Conservation (phyloP, 306 rosid species). For the Begonia peltatifolia region DNA sequence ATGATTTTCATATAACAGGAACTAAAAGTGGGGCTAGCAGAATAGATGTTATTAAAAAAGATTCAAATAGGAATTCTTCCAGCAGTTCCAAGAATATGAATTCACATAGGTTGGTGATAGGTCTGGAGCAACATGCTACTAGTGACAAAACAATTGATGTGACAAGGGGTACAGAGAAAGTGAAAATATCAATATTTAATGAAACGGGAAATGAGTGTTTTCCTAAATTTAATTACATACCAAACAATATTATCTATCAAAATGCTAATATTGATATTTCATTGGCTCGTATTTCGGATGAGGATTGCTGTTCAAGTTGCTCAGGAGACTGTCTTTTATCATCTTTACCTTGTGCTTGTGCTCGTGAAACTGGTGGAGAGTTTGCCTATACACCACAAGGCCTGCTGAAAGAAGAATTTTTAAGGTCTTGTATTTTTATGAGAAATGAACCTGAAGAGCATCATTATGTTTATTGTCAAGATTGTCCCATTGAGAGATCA, state of each 20-base stretch:
- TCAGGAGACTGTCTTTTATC: conserved; percentile 57
- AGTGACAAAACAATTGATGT: conserved; percentile 34
- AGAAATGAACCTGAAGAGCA: conserved; percentile 30
- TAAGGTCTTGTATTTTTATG: conserved; percentile 31
- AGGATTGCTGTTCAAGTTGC: conserved; percentile 61
- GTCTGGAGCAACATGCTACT: not conserved
- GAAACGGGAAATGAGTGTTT: conserved; percentile 34
- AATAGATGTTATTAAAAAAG: not conserved
- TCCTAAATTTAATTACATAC: conserved; percentile 68
- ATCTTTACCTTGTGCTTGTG: conserved; percentile 76
- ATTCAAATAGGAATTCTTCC: not conserved
- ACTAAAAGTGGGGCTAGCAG: not conserved
- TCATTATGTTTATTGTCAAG: conserved; percentile 45
- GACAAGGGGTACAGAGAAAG: conserved; percentile 61
- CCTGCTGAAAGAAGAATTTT: conserved; percentile 53
- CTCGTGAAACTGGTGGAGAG: conserved; percentile 91
- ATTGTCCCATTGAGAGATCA: conserved; percentile 58
- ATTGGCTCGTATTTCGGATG: conserved; percentile 78
- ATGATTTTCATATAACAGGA: conserved; percentile 1
- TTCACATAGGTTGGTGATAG: conserved; percentile 2
- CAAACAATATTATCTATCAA: conserved; percentile 48
- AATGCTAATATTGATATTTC: conserved; percentile 62
- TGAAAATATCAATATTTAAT: conserved; percentile 45
- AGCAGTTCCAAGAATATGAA: conserved; percentile 10
- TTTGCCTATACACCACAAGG: conserved; percentile 67